Percentiles rank a stretch among this genome's conserved stretches.
phyloP scores from a whole-genome alignment of 768 basidiomycete species.

The Leccinum obscurum region DNA sequence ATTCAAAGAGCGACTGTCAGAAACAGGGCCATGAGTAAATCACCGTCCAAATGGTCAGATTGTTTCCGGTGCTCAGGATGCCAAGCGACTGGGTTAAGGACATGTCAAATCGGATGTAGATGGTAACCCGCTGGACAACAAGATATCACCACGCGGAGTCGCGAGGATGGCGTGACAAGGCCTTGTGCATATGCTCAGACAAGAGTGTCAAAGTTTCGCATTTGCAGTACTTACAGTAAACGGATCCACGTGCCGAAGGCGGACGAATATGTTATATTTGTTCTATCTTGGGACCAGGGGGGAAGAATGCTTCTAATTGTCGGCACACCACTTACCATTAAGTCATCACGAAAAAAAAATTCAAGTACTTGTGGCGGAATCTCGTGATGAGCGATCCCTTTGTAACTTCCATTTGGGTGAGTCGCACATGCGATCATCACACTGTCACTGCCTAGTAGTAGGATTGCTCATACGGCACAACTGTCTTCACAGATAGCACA shows the following conservation, averaged over 20 bases:
- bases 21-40: neutral
- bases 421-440: too few species aligned
- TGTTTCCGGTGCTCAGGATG: neutral
- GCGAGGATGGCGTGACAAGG: conserved; percentile 14
- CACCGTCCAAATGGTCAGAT: conserved; percentile 4
- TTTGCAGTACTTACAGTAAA: conserved; percentile 6
- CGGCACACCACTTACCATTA: neutral
- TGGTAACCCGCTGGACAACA: neutral
- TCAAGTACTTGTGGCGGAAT: neutral
- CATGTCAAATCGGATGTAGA: neutral
- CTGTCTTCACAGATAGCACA: neutral
- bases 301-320: neutral
- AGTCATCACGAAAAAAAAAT: neutral
- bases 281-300: neutral
- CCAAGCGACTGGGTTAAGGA: neutral
- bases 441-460: too few species aligned
- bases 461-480: neutral
- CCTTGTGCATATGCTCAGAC: conserved; percentile 3
- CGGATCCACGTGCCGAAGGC: neutral
- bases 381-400: neutral
- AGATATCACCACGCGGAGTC: conserved; percentile 18
- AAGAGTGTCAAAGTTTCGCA: neutral
- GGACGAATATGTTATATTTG: neutral
- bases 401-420: too few species aligned
- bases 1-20: neutral